Base-by-base conservation (phyloP, 2,329 filamentous ascomycete species). In the Xylaria multiplex region DNA sequence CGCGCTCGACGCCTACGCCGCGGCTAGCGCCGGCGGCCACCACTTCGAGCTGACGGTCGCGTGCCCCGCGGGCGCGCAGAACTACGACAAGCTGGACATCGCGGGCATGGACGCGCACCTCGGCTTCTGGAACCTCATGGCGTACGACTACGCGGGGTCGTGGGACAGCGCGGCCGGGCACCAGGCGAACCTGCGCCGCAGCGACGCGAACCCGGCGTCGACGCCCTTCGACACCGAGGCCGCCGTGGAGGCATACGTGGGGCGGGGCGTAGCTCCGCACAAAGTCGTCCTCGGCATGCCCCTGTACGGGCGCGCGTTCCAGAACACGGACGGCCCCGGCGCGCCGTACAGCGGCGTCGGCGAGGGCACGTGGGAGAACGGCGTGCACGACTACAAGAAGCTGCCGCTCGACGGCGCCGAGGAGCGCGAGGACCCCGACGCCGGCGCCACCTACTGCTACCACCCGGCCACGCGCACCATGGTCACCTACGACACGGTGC, bases 231-330 rank as follows among this genome's bases (percentile, higher is more conserved):
- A 87, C 79, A 92, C 91, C 2, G 81, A 87, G 3, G 82, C 84
- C 0, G 93, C 94, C 0, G 81, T 98, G 6, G 81, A 88, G 13
- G 84, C 88, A 72, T 98, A 97, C 80, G 81, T 86, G 16, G 76
- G 80, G 1, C 84, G 66, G n/a, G 72, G 90, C 6, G 88, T 97
- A 0, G 75, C 84, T 0, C 76, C 88, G 0, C 76, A 83, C 67
- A 97, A 97, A 80, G 87, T 98, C 60, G 91, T 97, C 2, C 79
- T 97, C 14, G 94, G 95, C 2, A 95, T 97, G 91, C 94, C 95
- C 2, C 82, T 98, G 13, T 98, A 97, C 76, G 95, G 95, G 1
- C 91, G 93, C 42, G 88, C 92, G 0, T 98, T 97, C 77, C 84
- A 89, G 71, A 87, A 88, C 69, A 97, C 95, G 0, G 85, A 90